Base-by-base conservation (phyloP, 345 rosid genomes). In the Citrus maxima region DNA sequence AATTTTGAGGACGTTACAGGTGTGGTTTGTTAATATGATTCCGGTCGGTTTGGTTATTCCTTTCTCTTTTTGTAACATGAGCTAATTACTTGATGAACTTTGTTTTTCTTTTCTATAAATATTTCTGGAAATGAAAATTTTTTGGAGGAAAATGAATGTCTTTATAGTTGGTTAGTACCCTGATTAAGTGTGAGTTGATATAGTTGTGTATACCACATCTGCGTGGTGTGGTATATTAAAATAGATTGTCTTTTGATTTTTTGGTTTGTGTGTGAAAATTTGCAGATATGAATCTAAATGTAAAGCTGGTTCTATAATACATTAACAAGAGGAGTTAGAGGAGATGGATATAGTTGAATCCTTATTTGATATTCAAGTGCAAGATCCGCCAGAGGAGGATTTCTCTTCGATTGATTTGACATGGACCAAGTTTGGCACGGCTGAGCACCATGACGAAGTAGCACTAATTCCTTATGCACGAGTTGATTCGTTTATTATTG, bases 341-440 rank as follows among this genome's bases (percentile, higher is more conserved):
- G 13, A 8, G 64, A 90, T 91, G 93, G 95, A 81, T 68, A 82
- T 92, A 70, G 75, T 91, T 70, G 92, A 88, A 79, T 84, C 92
- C 1, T 28, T 92, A 74, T 79, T 76, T 24, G 85, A 90, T 35
- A 83, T 95, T 75, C 90, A 85, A 4, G 91, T 91, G 67, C 98
- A 96, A 83, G 86, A 91, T 81, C 98, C 93, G 1, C 73, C 82
- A 16, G 89, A 80, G 35, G 94, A 93, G 85, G 95, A 91, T 73
- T 96, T 96, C 81, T 94, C 91, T 16, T 85, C 92, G 66, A 80
- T 88, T 24, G 92, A 96, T 85, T 85, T 96, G 76, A 82, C 27
- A 73, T 96, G 99, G 99, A 89, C 88, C 22, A 90, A 93, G 82
- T 92, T 88, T 58, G 97, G 97, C 51, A 85, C 91, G n/a, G 71